Base-by-base conservation (phyloP, 345 rosid species). In the Odontarrhena argentea region DNA sequence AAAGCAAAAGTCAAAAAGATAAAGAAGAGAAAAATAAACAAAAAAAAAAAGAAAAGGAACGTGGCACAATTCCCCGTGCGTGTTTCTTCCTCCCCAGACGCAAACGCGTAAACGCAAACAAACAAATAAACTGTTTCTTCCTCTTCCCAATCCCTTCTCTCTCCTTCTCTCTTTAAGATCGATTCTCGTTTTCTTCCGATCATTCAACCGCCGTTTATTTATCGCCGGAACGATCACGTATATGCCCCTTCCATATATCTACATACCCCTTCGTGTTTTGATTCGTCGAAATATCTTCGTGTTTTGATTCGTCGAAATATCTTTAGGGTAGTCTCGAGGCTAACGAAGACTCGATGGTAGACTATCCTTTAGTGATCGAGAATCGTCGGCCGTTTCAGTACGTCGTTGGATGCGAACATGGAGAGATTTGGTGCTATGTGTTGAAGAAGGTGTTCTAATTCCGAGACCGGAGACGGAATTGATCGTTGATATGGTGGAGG, bases 391-490 rank as follows among this genome's bases (percentile, higher is more conserved):
- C 96, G 35, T 85, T 88, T 54, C 99, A 88, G 83, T 94, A 91
- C 55, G 61, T 88, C 0, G 96, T 88, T 1, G 99, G 99, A 73
- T 91, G 97, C 51, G 88, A 94, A 74, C 97, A 94, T 91, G 97
- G 97, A 78, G 95, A 80, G 91, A 91, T 51, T 50, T 94, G 72
- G 95, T 94, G 58, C 68, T 94, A 84, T 56, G 84, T 32, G 96
- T 94, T 7, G 84, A 88, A 65, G 96, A 91, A 80, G 97, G 97
- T 22, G 91, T 94, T 51, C 75, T 94, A 64, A 91, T 94, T 75
- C 99, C 99, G 4, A 79, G 97, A 74, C 96, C 97, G 0, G 96
- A 94, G 79, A 94, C 99, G 55, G 96, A 87, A 67, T 32, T 83
- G 71, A 68, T 94, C 55, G 78, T 87, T 32, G 96, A 91, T 75